phyloP scores from a whole-genome alignment of 805 yeast species.

The Candida pseudoglaebosa region DNA sequence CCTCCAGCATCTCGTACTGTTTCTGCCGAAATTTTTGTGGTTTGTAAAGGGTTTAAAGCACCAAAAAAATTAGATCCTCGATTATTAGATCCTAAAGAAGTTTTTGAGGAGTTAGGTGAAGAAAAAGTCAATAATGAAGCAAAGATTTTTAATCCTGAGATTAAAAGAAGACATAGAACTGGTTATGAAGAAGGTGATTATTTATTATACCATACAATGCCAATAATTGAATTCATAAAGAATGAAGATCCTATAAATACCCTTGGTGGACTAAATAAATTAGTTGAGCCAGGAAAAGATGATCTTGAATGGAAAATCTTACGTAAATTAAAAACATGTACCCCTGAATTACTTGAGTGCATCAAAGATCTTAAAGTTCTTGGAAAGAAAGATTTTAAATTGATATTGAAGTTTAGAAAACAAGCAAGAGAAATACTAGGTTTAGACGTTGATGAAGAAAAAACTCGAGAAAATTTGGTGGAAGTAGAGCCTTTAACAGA shows the following conservation, averaged over 20 bases:
- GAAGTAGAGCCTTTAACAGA: conserved; percentile 75
- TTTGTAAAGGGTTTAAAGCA: conserved; percentile 92
- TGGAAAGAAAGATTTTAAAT: conserved; percentile 90
- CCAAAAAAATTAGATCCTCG: conserved; percentile 94
- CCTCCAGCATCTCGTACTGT: conserved; percentile 99
- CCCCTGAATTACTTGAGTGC: conserved; percentile 75
- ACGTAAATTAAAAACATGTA: conserved; percentile 70
- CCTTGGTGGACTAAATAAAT: conserved; percentile 68
- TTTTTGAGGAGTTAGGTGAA: conserved; percentile 80
- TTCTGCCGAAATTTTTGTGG: conserved; percentile 98
- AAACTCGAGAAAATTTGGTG: conserved; percentile 40
- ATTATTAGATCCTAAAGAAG: conserved; percentile 85
- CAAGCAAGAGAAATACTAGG: conserved; percentile 77
- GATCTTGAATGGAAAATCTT: conserved; percentile 72
- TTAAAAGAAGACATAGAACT: conserved; percentile 82
- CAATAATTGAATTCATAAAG: conserved; percentile 76
- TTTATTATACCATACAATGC: conserved; percentile 61
- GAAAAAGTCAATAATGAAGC: conserved; percentile 78
- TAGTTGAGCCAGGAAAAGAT: conserved; percentile 51
- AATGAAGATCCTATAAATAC: conserved; percentile 79
- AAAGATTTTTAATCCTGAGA: conserved; percentile 91
- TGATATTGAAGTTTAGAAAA: conserved; percentile 82
- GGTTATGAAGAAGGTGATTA: conserved; percentile 97
- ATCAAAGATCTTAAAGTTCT: conserved; percentile 88
- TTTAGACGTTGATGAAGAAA: conserved; percentile 55